Base-by-base conservation (phyloP, 2,329 filamentous ascomycete genomes). In the Akanthomyces muscarius region DNA sequence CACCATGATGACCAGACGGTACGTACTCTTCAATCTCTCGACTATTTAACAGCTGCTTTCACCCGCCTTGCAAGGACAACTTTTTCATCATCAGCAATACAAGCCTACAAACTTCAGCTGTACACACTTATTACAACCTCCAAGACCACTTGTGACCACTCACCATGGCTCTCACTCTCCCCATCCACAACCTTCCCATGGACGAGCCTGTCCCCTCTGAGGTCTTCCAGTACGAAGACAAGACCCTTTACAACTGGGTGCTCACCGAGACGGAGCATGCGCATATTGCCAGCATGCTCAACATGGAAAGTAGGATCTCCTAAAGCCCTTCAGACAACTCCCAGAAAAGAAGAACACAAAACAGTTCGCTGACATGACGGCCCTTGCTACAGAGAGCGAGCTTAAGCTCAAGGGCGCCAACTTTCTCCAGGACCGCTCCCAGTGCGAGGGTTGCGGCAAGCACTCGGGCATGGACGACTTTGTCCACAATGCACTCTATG, bases 401-500 rank as follows among this genome's bases (percentile, higher is more conserved):
- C 11, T 63, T 25, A 63, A 25, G 36, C 7, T 63, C 53, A 21
- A 5, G 5, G 61, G 61, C n/a, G 10, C 4, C 45, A 63, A 36
- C 45, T 63, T 63, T 18, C 36, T 51, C 18, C 23, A 63, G 53
- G 61, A 63, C 33, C 61, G 61, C 11, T 38, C 47, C 45, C 23
- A 63, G 61, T 63, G 61, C 47, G 7, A 11, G n/a, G 54, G 38
- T 2, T 63, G 61, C 47, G 61, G 61, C 53, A 63, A 63, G 45
- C 54, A 58, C 45, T 63, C 61, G 3, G 61, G 61, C 45, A 18
- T 63, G 25, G 61, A 63, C 28, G 61, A 63, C 28, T 44, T 63
- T 28, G 61, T 57, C 36, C 61, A 63, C 54, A 63, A 63, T 16
- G 61, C 61, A 10, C 53, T 63, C 25, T 63, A n/a, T 23, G 53